Percentiles rank a stretch among this genome's conserved stretches.
These are phyloP conservation scores for Lycium barbarum DNA, from an alignment of 257 asterid genomes.

Conservation along the genomic window DNA sequence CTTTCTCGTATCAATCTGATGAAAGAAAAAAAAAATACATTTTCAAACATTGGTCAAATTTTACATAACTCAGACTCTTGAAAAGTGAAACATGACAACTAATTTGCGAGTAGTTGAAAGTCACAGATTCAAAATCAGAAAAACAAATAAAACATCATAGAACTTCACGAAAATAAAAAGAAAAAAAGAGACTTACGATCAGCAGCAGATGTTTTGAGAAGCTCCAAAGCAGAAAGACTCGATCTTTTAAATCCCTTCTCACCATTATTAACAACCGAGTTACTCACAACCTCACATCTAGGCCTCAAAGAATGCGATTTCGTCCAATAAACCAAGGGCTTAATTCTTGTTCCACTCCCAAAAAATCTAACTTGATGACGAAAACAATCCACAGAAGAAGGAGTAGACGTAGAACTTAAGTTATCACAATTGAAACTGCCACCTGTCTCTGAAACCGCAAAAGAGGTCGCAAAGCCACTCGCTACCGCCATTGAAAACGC, in stretches of 20 bases:
- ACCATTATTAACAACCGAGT: constrained; percentile 17
- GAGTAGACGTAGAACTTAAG: constrained; percentile 34
- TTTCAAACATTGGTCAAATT: too few relatives aligned
- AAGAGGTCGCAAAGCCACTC: not conserved
- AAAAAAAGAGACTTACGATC: constrained; percentile 57
- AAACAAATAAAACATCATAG: not conserved
- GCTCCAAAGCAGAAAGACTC: constrained; percentile 73
- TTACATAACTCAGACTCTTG: too few relatives aligned
- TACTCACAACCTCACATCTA: constrained; percentile 53
- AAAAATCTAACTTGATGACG: constrained; percentile 37
- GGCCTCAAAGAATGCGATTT: constrained; percentile 45
- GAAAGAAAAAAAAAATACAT: too few relatives aligned
- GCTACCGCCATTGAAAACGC: constrained; percentile 29
- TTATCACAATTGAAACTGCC: not conserved
- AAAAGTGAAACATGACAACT: too few relatives aligned
- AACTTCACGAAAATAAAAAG: not conserved
- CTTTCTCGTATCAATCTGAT: too few relatives aligned
- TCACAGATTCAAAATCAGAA: not conserved
- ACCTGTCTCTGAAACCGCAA: not conserved
- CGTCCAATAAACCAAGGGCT: constrained; percentile 32
- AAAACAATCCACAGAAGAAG: constrained; percentile 42
- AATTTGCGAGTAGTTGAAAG: not conserved
- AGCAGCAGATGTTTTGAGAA: constrained; percentile 76
- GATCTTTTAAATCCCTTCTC: constrained; percentile 52
- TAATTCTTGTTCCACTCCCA: constrained; percentile 39